A percentile compares a stretch with the other conserved stretches of the same genome.
Conservation (phyloP, 441 rosid genomes). For the Codiaeum variegatum region DNA sequence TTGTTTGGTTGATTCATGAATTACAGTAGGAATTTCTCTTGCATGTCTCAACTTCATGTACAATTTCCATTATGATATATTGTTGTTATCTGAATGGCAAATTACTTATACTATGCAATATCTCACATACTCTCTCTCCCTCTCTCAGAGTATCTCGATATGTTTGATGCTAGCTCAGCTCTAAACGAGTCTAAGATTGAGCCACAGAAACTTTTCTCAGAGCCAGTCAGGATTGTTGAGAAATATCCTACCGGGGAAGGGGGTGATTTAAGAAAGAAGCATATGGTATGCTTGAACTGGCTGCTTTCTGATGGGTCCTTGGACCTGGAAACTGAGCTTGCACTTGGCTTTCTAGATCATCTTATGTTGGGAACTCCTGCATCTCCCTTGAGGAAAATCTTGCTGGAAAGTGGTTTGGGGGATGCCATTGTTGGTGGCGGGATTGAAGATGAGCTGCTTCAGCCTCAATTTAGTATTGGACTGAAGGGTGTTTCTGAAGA, state of each 20-base stretch:
- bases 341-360: constrained; percentile 86
- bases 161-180: constrained; percentile 68
- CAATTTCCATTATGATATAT: not conserved
- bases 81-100: not conserved
- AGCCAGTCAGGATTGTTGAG: constrained; percentile 71
- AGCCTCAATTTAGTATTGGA: constrained; percentile 92
- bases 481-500: constrained; percentile 79
- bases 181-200: constrained; percentile 56
- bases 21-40: not conserved
- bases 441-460: constrained; percentile 86
- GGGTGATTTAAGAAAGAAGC: constrained; percentile 69
- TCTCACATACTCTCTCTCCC: constrained; percentile 14
- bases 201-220: constrained; percentile 62
- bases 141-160: constrained; percentile 70
- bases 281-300: constrained; percentile 96
- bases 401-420: constrained; percentile 90
- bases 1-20: not conserved
- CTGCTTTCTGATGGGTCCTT: constrained; percentile 76
- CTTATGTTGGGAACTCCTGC: constrained; percentile 94
- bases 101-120: not conserved
- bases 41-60: not conserved
- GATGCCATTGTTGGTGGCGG: constrained; percentile 92
- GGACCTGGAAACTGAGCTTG: constrained; percentile 82
- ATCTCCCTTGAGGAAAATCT: constrained; percentile 83
- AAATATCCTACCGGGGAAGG: constrained; percentile 82